Evolutionary conservation across 2,329 filamentous ascomycete genomes (phyloP).

Genomic region (Fusarium udum): DNA sequence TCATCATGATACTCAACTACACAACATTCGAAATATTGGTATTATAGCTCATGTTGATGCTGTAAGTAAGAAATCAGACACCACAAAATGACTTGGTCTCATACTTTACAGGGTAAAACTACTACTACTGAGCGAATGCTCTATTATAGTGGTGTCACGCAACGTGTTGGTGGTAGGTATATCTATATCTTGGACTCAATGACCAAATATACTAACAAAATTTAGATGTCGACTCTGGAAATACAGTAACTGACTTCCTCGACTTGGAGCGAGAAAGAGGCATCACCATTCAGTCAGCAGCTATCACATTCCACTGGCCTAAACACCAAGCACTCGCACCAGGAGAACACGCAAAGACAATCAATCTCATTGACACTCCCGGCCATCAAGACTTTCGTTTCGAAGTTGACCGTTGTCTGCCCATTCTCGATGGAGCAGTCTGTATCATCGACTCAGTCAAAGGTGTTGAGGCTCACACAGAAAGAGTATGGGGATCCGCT

Average conservation of each 20-base stretch:
- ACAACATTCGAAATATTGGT: constrained; percentile 88
- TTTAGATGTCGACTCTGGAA: constrained; percentile 90
- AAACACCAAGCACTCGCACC: constrained; percentile 58
- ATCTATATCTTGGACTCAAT: neutral
- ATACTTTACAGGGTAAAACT: constrained; percentile 77
- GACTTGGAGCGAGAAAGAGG: constrained; percentile 90
- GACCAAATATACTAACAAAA: neutral
- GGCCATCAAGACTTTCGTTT: constrained; percentile 98
- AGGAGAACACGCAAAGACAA: constrained; percentile 65
- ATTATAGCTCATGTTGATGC: constrained; percentile 99
- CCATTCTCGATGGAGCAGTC: constrained; percentile 89
- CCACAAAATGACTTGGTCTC: neutral
- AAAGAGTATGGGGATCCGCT: constrained; percentile 94
- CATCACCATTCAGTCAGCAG: constrained; percentile 97
- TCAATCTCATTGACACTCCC: constrained; percentile 93
- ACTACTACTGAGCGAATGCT: constrained; percentile 99
- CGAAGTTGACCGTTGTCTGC: constrained; percentile 89
- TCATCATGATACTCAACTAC: constrained; percentile 42
- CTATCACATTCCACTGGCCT: constrained; percentile 95
- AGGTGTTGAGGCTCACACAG: constrained; percentile 95
- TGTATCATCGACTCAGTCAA: constrained; percentile 93
- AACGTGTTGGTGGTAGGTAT: constrained; percentile 75
- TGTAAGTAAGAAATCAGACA: constrained; percentile 49
- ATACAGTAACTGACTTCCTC: constrained; percentile 96
- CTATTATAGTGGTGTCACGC: constrained; percentile 91